Conservation (phyloP, 2,329 filamentous ascomycete genomes). For the Chalaropsis ovoidea region DNA sequence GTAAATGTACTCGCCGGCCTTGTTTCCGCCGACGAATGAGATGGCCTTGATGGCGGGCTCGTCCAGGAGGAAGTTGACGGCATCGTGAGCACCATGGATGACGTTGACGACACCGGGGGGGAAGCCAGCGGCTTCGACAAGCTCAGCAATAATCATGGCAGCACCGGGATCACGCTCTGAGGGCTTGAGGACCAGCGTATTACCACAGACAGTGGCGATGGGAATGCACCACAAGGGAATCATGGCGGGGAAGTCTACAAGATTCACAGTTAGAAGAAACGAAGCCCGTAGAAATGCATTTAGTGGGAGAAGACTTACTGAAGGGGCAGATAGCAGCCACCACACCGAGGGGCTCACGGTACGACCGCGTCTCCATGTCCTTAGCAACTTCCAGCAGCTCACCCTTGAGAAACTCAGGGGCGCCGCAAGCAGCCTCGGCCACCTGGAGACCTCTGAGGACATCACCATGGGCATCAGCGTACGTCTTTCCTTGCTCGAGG, state of each 20-base stretch:
- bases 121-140: slow-evolving; percentile 70
- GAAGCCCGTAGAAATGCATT: background rate
- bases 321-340: slow-evolving; percentile 80
- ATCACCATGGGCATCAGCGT: slow-evolving; percentile 72
- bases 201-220: slow-evolving; percentile 72
- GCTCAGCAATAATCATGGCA: slow-evolving; percentile 74
- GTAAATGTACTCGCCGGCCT: slow-evolving; percentile 82
- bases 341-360: slow-evolving; percentile 71
- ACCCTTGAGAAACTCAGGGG: slow-evolving; percentile 71
- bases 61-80: slow-evolving; percentile 79
- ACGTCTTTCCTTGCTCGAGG: slow-evolving; percentile 80
- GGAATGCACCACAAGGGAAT: slow-evolving; percentile 87
- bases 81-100: slow-evolving; percentile 67
- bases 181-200: slow-evolving; percentile 76
- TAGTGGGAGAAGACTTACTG: slow-evolving; percentile 44
- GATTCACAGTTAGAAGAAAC: background rate
- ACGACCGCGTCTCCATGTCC: slow-evolving; percentile 81
- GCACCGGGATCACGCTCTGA: slow-evolving; percentile 78
- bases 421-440: slow-evolving; percentile 70
- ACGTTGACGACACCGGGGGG: slow-evolving; percentile 74
- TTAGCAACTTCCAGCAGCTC: slow-evolving; percentile 77
- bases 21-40: slow-evolving; percentile 78
- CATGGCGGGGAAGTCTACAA: slow-evolving; percentile 78
- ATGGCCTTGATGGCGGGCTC: slow-evolving; percentile 78
- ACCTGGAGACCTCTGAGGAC: slow-evolving; percentile 75